Conservation (phyloP, 2,329 filamentous ascomycete species). For the Colletotrichum tofieldiae region DNA sequence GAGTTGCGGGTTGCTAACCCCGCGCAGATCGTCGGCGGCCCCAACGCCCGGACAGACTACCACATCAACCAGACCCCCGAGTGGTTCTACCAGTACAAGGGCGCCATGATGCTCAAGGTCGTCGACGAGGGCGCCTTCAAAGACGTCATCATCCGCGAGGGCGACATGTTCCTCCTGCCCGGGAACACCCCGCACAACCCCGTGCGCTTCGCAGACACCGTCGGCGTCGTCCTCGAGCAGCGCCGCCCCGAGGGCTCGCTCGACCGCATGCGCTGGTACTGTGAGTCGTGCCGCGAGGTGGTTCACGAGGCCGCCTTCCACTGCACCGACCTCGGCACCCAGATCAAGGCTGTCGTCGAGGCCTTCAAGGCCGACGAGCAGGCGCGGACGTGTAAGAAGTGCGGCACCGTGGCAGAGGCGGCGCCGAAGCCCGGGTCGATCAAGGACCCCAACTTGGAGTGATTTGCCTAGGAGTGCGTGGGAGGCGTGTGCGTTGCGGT, state of each 20-base stretch:
- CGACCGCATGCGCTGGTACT: slow-evolving; percentile 94
- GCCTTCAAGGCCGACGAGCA: slow-evolving; percentile 78
- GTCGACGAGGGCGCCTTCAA: slow-evolving; percentile 82
- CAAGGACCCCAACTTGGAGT: slow-evolving; percentile 70
- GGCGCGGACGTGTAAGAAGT: slow-evolving; percentile 82
- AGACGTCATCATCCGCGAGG: slow-evolving; percentile 92
- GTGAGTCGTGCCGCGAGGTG: slow-evolving; percentile 76
- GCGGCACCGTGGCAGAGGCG: slow-evolving; percentile 82
- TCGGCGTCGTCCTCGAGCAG: slow-evolving; percentile 95
- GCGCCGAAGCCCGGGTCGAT: slow-evolving; percentile 75
- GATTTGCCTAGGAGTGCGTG: slow-evolving; percentile 18
- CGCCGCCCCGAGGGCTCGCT: slow-evolving; percentile 77
- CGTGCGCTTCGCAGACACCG: slow-evolving; percentile 91
- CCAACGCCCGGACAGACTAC: slow-evolving; percentile 97
- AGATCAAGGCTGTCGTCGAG: slow-evolving; percentile 94
- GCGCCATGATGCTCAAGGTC: slow-evolving; percentile 93
- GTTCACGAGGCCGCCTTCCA: slow-evolving; percentile 92
- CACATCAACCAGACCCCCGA: slow-evolving; percentile 97
- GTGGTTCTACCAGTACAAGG: slow-evolving; percentile 98
- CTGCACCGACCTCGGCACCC: slow-evolving; percentile 90
- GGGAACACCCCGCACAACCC: slow-evolving; percentile 98
- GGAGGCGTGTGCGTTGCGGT: background rate
- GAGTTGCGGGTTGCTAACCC: slow-evolving; percentile 8
- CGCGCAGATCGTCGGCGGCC: slow-evolving; percentile 87
- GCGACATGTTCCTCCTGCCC: slow-evolving; percentile 93